Percentiles rank a stretch among this genome's conserved stretches.
Conservation (phyloP, 805 yeast species). For the Zygosaccharomyces gambellarensis region DNA sequence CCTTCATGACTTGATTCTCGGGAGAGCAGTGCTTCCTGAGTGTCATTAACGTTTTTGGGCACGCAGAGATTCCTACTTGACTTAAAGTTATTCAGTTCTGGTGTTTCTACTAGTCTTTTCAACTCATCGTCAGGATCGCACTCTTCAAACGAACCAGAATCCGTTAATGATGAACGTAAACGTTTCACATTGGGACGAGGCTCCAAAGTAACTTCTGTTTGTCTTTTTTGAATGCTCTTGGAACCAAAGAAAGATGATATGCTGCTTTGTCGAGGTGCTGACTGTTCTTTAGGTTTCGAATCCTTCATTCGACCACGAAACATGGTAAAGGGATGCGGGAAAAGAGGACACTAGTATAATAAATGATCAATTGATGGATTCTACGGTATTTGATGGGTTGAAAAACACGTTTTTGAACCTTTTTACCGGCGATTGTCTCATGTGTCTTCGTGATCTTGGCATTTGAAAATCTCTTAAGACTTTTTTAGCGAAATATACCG, state of each 20-base stretch:
- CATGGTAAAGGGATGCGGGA: not conserved
- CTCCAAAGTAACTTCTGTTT: not conserved
- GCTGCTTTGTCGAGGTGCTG: not conserved
- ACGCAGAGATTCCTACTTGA: not conserved
- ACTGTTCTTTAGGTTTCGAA: not conserved
- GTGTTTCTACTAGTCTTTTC: constrained; percentile 17
- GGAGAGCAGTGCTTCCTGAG: not conserved
- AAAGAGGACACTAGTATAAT: not conserved
- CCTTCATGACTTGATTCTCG: constrained; percentile 1
- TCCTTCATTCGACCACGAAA: constrained; percentile 1
- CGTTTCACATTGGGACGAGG: constrained; percentile 4
- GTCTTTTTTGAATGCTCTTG: not conserved
- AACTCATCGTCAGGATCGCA: constrained; percentile 27
- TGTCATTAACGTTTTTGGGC: not conserved
- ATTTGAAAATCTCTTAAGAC: not conserved
- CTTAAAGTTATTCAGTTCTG: constrained; percentile 28
- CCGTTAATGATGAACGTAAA: constrained; percentile 13
- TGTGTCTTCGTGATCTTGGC: not conserved
- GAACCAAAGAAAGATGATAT: constrained; percentile 1
- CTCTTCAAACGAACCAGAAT: constrained; percentile 35
- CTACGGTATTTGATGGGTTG: not conserved
- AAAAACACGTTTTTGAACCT: not conserved
- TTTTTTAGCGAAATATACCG: not conserved
- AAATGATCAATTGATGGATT: not conserved
- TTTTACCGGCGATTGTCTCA: not conserved